Percentiles rank a stretch among this genome's conserved stretches.
phyloP scores from a whole-genome alignment of 164 flowering plant species.

The Vitis cinerea region DNA sequence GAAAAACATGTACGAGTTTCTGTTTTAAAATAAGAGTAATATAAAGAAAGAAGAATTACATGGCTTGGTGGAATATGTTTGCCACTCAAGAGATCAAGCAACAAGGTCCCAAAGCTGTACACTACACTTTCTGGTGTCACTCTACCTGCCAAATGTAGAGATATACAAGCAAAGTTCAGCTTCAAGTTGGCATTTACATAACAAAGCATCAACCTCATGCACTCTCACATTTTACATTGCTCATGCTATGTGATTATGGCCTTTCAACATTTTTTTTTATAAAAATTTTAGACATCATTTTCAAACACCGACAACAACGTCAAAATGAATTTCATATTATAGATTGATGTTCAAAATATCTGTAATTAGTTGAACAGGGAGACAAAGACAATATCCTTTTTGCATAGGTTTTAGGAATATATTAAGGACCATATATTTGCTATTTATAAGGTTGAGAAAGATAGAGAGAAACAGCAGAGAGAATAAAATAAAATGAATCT shows the following conservation, averaged over 20 bases:
- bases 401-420: no score
- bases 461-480: not conserved
- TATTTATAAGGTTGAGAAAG: not conserved
- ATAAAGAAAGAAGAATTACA: conserved; percentile 38
- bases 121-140: conserved; percentile 92
- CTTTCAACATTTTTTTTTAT: no score
- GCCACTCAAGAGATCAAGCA: conserved; percentile 95
- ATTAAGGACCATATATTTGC: no score
- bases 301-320: no score
- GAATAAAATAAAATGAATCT: not conserved
- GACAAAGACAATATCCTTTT: no score
- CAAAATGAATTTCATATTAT: no score
- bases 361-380: no score
- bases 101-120: conserved; percentile 90
- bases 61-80: conserved; percentile 98
- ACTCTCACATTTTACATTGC: no score
- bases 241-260: no score
- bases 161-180: not conserved
- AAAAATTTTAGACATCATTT: no score
- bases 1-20: not conserved
- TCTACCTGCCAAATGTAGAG: conserved; percentile 61
- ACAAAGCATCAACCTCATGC: no score
- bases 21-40: not conserved
- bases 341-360: no score
- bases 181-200: not conserved